Conservation (phyloP, 2,329 filamentous ascomycete species). For the Epichloe sp. region DNA sequence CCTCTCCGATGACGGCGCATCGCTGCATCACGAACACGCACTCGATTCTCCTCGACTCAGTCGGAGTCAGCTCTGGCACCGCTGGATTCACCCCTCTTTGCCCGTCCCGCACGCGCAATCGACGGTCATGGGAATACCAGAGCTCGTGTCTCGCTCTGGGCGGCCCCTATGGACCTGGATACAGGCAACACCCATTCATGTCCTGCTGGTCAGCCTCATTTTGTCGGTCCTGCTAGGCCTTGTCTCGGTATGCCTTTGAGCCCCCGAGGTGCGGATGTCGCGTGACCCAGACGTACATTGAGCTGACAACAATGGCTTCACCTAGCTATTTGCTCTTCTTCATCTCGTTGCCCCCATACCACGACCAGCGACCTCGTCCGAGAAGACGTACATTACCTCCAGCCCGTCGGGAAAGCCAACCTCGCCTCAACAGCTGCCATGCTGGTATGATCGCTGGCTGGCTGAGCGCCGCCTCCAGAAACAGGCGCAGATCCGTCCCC, state of each 20-base stretch:
- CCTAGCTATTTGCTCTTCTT: slow-evolving; percentile 49
- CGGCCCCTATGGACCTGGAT: slow-evolving; percentile 22
- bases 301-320: slow-evolving; percentile 5
- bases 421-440: slow-evolving; percentile 47
- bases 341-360: slow-evolving; percentile 70
- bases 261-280: too few relatives aligned
- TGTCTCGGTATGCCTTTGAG: slow-evolving; percentile 20
- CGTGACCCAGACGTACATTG: neutral
- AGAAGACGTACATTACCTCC: slow-evolving; percentile 76
- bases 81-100: neutral
- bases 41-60: neutral
- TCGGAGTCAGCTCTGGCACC: neutral
- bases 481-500: slow-evolving; percentile 19
- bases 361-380: slow-evolving; percentile 57
- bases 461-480: slow-evolving; percentile 42
- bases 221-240: slow-evolving; percentile 22
- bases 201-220: slow-evolving; percentile 24
- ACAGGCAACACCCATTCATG: slow-evolving; percentile 25
- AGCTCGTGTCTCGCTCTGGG: slow-evolving; percentile 22
- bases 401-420: slow-evolving; percentile 36
- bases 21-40: neutral
- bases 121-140: slow-evolving; percentile 9
- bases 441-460: slow-evolving; percentile 74
- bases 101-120: neutral
- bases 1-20: neutral